Percentiles rank a stretch among this genome's conserved stretches.
Conservation (phyloP, 768 basidiomycete species). For the Lenzites betulinus region DNA sequence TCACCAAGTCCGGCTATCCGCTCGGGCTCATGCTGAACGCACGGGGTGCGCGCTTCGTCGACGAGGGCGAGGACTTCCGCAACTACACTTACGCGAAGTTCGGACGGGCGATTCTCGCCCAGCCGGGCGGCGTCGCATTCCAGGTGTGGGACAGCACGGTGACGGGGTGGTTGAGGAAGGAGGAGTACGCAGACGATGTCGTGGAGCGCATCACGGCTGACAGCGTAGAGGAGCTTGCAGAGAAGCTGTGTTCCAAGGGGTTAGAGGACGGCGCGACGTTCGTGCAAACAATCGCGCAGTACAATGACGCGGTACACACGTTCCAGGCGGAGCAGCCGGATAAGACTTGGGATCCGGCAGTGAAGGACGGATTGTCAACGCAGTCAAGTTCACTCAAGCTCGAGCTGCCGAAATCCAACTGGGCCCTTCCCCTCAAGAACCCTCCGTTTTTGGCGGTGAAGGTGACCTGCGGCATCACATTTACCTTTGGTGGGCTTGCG, state of each 20-base stretch:
- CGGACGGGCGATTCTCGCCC: slow-evolving; percentile 57
- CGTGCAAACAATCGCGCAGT: slow-evolving; percentile 48
- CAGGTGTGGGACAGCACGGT: slow-evolving; percentile 63
- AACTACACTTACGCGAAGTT: slow-evolving; percentile 76
- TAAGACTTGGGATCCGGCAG: slow-evolving; percentile 57
- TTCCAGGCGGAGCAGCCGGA: slow-evolving; percentile 39
- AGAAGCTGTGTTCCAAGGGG: slow-evolving; percentile 46
- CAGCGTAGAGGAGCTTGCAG: slow-evolving; percentile 52
- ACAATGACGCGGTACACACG: slow-evolving; percentile 50
- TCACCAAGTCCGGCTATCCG: slow-evolving; percentile 74
- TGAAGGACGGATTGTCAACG: slow-evolving; percentile 64
- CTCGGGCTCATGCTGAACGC: slow-evolving; percentile 70
- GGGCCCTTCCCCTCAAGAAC: slow-evolving; percentile 59
- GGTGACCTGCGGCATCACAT: slow-evolving; percentile 70
- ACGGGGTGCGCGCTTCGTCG: slow-evolving; percentile 60
- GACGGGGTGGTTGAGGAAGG: slow-evolving; percentile 48
- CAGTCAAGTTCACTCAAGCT: slow-evolving; percentile 41
- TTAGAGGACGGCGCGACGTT: slow-evolving; percentile 45
- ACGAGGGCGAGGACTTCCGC: slow-evolving; percentile 72
- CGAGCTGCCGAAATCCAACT: slow-evolving; percentile 61
- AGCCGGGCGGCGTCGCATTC: slow-evolving; percentile 62
- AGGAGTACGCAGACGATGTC: slow-evolving; percentile 66
- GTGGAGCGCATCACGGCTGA: slow-evolving; percentile 55
- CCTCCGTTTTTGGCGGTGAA: slow-evolving; percentile 66
- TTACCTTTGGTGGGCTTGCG: slow-evolving; percentile 70